Base-by-base conservation (phyloP, 2,329 filamentous ascomycete species). In the Ceratocystis lukuohia region DNA sequence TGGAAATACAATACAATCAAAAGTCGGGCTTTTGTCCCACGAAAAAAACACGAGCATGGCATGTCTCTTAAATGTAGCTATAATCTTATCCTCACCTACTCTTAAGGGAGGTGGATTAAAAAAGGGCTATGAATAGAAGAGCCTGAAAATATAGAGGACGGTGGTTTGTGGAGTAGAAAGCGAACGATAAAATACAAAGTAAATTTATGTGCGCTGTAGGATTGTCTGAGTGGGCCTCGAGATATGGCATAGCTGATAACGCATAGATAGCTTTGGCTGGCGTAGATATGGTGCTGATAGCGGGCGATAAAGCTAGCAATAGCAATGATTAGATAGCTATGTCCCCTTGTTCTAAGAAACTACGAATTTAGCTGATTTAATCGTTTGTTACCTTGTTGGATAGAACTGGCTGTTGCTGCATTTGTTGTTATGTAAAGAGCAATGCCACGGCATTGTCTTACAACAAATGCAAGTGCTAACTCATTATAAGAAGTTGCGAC, bases 251-350 rank as follows among this genome's bases (percentile, higher is more conserved):
- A 10, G 30, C 28, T 59, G 56, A 59, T 59, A 59, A 59, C 25
- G 22, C 2, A 59, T n/a, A 59, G 56, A 59, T 59, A 62, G 59
- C 59, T 45, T 12, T 41, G 30, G 56, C 56, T 37, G 56, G 56
- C 1, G 56, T n/a, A 59, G 56, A 59, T 59, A 59, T 37, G 25
- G 25, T 33, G 28, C 56, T 37, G 56, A 59, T 59, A 59, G 56
- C 25, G n/a, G 28, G 56, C 28, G 56, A 59, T 59, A 59, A 59
- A 33, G 56, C 28, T 59, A 59, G 56, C 25, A 17, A 6, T n/a
- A 59, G 56, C 25, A 7, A n/a, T 37, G 56, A 59, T 59, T 59
- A 59, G 56, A 59, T 59, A 59, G 28, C 56, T 30, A n/a, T 59
- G 56, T 3, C 37, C 37, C 37, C 37, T 17, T 59, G 15, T 6